Evolutionary conservation across 2,329 filamentous ascomycete genomes (phyloP).

Genomic region (Alternaria longipes): DNA sequence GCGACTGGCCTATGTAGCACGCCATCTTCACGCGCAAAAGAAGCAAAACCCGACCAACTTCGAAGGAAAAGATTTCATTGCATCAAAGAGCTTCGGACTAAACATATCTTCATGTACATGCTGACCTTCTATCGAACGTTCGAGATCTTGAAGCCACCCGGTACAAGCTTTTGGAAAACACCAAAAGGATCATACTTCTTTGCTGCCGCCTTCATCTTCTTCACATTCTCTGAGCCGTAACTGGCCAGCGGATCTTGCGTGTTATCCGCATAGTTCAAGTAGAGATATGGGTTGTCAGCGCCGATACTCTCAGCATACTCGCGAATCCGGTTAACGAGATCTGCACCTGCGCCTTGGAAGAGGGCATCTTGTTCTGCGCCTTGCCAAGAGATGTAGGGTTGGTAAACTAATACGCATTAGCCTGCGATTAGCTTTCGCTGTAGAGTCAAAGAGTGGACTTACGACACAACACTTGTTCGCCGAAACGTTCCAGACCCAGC

Average conservation of each 20-base stretch:
- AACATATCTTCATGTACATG: not conserved
- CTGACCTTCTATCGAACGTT: slow-evolving; percentile 8
- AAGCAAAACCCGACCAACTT: too few relatives aligned
- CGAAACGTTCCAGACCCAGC: slow-evolving; percentile 47
- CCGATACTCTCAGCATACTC: slow-evolving; percentile 31
- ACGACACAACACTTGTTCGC: slow-evolving; percentile 28
- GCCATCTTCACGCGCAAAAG: not conserved
- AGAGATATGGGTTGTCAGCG: slow-evolving; percentile 37
- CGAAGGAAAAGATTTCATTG: not conserved
- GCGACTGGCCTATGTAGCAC: too few relatives aligned
- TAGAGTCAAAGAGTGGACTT: not conserved
- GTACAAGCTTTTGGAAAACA: slow-evolving; percentile 38
- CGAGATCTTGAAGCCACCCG: slow-evolving; percentile 42
- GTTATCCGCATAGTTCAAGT: slow-evolving; percentile 46
- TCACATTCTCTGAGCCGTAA: slow-evolving; percentile 32
- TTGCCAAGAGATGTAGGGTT: slow-evolving; percentile 34
- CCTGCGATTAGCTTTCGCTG: not conserved
- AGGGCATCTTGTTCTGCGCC: slow-evolving; percentile 30
- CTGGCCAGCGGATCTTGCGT: slow-evolving; percentile 32
- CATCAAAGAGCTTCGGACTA: not conserved
- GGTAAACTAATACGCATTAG: slow-evolving; percentile 19
- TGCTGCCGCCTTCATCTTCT: slow-evolving; percentile 31
- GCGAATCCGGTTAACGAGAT: slow-evolving; percentile 25
- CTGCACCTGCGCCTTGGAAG: slow-evolving; percentile 29
- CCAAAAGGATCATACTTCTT: slow-evolving; percentile 34